Percentiles rank a stretch among this genome's conserved stretches.
Conservation (phyloP, 2,329 filamentous ascomycete genomes). For the Colletotrichum sp. region DNA sequence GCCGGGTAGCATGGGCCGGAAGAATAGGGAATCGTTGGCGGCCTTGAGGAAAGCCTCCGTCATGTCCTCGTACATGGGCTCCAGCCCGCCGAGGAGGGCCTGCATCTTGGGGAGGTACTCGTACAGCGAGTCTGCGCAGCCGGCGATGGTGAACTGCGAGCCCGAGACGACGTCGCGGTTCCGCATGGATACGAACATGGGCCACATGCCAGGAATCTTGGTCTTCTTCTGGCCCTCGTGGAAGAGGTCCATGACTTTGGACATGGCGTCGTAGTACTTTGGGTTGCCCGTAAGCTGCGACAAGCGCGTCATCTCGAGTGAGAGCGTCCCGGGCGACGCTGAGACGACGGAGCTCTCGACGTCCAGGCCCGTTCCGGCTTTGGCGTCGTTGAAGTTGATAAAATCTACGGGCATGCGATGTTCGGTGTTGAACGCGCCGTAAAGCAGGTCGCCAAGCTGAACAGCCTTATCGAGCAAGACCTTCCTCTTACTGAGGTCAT, state of each 20-base stretch:
- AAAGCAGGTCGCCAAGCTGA: conserved; percentile 68
- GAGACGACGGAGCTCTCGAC: conserved; percentile 44
- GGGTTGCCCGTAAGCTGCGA: conserved; percentile 75
- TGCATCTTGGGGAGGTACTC: conserved; percentile 51
- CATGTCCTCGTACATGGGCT: conserved; percentile 62
- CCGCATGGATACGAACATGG: conserved; percentile 64
- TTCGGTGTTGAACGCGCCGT: conserved; percentile 71
- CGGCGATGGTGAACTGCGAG: conserved; percentile 40
- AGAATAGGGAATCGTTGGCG: conserved; percentile 63
- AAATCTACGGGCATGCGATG: conserved; percentile 65
- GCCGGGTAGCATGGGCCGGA: conserved; percentile 57
- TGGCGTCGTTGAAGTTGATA: conserved; percentile 47
- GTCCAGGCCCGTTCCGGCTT: conserved; percentile 35
- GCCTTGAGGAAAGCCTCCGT: conserved; percentile 59
- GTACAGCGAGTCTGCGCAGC: conserved; percentile 45
- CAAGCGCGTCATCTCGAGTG: conserved; percentile 74
- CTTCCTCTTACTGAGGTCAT: conserved; percentile 65
- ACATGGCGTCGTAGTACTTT: conserved; percentile 77
- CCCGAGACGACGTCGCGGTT: conserved; percentile 43
- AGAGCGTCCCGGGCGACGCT: conserved; percentile 66
- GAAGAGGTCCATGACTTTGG: conserved; percentile 71
- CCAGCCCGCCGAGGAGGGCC: conserved; percentile 61
- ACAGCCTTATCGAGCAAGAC: conserved; percentile 64
- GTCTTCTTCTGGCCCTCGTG: conserved; percentile 70
- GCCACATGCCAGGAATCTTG: conserved; percentile 75